These are phyloP conservation scores for Aureobasidium sp. DNA, from an alignment of 2,329 filamentous ascomycete species.

Conservation along the genomic window DNA sequence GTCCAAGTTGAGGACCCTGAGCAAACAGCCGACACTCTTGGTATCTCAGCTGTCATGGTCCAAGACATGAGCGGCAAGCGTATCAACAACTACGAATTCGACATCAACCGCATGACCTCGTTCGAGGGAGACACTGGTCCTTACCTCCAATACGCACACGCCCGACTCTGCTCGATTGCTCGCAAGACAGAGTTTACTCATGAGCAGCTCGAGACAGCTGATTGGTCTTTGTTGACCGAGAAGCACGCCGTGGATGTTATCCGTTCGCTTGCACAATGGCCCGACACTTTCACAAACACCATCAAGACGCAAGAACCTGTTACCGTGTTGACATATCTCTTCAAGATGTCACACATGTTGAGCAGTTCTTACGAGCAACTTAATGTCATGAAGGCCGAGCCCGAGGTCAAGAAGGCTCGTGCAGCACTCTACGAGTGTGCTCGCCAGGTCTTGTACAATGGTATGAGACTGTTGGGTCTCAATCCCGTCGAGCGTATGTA, in stretches of 20 bases:
- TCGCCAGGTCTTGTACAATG: conserved; percentile 80
- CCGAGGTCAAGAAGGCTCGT: conserved; percentile 73
- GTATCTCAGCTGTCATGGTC: conserved; percentile 97
- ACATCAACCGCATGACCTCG: conserved; percentile 84
- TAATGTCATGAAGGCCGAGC: conserved; percentile 83
- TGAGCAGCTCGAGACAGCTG: conserved; percentile 65
- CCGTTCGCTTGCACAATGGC: conserved; percentile 83
- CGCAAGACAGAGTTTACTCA: conserved; percentile 61
- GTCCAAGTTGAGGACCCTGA: conserved; percentile 86
- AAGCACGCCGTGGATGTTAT: conserved; percentile 77
- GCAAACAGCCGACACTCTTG: conserved; percentile 85
- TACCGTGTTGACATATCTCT: conserved; percentile 76
- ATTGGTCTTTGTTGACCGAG: conserved; percentile 75
- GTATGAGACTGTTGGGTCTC: conserved; percentile 84
- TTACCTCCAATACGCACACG: conserved; percentile 86
- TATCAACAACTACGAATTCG: conserved; percentile 77
- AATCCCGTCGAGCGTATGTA: conserved; percentile 74
- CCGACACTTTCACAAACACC: conserved; percentile 86
- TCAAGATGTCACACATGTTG: conserved; percentile 86
- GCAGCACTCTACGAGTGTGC: conserved; percentile 83
- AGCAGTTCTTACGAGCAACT: conserved; percentile 82
- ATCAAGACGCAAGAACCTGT: conserved; percentile 84
- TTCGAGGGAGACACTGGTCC: conserved; percentile 90
- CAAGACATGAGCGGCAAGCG: conserved; percentile 97
- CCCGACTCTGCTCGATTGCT: conserved; percentile 68